Evolutionary conservation across 306 rosid genomes (phyloP).

Genomic region (Prunus salicina): DNA sequence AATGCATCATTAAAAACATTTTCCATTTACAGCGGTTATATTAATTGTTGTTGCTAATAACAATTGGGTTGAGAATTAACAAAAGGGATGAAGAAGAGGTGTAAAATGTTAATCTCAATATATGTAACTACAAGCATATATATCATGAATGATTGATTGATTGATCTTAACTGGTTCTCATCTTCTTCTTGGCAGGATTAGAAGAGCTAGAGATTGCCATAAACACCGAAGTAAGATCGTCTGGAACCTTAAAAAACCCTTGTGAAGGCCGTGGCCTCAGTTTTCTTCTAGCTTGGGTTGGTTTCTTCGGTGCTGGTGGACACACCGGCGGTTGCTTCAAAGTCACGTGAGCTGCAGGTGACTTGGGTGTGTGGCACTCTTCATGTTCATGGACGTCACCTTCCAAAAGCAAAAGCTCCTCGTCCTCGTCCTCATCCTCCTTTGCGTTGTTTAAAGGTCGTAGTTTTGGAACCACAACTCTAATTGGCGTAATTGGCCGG

Average conservation of each 20-base stretch:
- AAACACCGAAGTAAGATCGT: constrained; percentile 45
- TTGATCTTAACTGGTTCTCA: constrained; percentile 27
- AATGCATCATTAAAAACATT: background rate
- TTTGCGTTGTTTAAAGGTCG: background rate
- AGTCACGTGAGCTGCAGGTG: constrained; percentile 15
- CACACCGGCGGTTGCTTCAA: constrained; percentile 34
- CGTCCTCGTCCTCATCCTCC: constrained; percentile 3
- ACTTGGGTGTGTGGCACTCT: constrained; percentile 51
- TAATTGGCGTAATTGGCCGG: constrained; percentile 46
- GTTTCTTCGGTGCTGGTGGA: constrained; percentile 70
- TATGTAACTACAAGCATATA: background rate
- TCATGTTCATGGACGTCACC: constrained; percentile 13
- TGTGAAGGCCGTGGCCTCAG: constrained; percentile 15
- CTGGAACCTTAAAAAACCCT: constrained; percentile 40
- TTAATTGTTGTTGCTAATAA: background rate
- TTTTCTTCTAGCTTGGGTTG: constrained; percentile 23
- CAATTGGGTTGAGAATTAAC: background rate
- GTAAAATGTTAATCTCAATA: background rate
- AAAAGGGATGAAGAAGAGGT: background rate
- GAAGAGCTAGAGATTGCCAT: constrained; percentile 11
- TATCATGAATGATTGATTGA: background rate
- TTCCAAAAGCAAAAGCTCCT: constrained; percentile 5
- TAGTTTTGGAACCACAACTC: constrained; percentile 19
- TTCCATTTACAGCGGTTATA: background rate
- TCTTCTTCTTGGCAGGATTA: constrained; percentile 33